Percentiles rank a stretch among this genome's conserved stretches.
Evolutionary conservation across 177 flowering plant genomes (phyloP).

Genomic region (Vitis hybrid): DNA sequence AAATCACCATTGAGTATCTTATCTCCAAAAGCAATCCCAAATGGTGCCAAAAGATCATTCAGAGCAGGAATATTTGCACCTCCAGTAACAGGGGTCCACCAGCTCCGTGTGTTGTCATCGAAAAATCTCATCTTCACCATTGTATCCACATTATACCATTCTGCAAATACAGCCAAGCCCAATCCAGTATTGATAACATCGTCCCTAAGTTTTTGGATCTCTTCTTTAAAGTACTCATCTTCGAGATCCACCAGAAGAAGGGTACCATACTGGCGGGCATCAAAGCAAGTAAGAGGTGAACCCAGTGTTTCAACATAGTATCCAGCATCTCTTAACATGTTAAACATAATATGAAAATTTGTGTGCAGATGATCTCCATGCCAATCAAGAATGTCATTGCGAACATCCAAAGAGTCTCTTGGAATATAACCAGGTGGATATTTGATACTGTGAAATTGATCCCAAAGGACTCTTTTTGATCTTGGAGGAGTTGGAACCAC

Average conservation of each 20-base stretch:
- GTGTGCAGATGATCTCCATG: constrained; percentile 99
- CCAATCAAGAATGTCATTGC: constrained; percentile 98
- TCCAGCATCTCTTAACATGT: constrained; percentile 92
- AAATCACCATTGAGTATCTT: constrained; percentile 96
- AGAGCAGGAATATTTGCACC: constrained; percentile 97
- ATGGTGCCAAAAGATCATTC: constrained; percentile 92
- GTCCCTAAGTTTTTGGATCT: constrained; percentile 77
- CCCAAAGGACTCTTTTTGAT: constrained; percentile 83
- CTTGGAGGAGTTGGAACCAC: constrained; percentile 92
- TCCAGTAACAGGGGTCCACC: constrained; percentile 99
- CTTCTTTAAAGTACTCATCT: constrained; percentile 90
- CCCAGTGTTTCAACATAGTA: constrained; percentile 93
- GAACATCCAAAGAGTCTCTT: constrained; percentile 96
- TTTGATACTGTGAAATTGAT: constrained; percentile 94
- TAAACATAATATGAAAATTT: constrained; percentile 89
- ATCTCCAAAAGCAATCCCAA: constrained; percentile 98
- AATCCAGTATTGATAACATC: constrained; percentile 79
- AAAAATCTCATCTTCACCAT: constrained; percentile 99
- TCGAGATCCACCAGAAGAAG: constrained; percentile 96
- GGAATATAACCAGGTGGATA: constrained; percentile 99
- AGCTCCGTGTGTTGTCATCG: constrained; percentile 97
- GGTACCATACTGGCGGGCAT: constrained; percentile 94
- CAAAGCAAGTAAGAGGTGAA: constrained; percentile 98
- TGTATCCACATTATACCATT: constrained; percentile 98
- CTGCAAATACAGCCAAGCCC: constrained; percentile 89